These are phyloP conservation scores for Chaetothyriales sp. DNA, from an alignment of 2,329 filamentous ascomycete genomes.

Conservation along the genomic window DNA sequence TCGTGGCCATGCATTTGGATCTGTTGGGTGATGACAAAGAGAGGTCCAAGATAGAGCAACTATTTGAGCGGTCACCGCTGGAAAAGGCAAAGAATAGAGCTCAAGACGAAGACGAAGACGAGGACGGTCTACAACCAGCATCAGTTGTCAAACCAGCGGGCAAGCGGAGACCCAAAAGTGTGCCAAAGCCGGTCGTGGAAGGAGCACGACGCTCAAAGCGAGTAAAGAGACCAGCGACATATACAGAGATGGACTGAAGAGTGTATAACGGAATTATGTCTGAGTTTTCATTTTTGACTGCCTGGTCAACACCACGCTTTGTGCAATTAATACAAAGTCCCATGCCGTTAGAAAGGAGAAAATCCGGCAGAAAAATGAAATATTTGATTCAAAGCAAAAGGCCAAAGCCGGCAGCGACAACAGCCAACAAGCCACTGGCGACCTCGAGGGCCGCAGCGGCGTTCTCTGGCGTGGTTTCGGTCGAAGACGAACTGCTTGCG, in stretches of 20 bases:
- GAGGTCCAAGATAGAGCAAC: conserved; percentile 4
- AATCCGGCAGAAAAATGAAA: background rate
- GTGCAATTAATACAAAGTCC: background rate
- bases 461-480: conserved; percentile 11
- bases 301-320: background rate
- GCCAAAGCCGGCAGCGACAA: conserved; percentile 12
- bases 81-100: background rate
- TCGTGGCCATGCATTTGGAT: conserved; percentile 13
- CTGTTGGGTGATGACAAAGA: conserved; percentile 5
- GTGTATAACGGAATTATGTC: background rate
- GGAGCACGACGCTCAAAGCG: conserved; percentile 4
- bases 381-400: background rate
- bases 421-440: conserved; percentile 19
- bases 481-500: conserved; percentile 16
- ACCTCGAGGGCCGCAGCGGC: conserved; percentile 9
- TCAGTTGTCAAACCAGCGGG: background rate
- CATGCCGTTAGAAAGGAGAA: background rate
- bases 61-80: background rate
- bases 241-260: background rate
- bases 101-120: background rate
- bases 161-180: background rate
- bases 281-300: background rate
- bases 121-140: too few relatives aligned
- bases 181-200: background rate
- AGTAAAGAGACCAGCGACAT: background rate